Evolutionary conservation across 1,139 yeast species (phyloP), one percentile per base, ranked within the genome.

Genomic region (Scheffersomyces insectosa): DNA sequence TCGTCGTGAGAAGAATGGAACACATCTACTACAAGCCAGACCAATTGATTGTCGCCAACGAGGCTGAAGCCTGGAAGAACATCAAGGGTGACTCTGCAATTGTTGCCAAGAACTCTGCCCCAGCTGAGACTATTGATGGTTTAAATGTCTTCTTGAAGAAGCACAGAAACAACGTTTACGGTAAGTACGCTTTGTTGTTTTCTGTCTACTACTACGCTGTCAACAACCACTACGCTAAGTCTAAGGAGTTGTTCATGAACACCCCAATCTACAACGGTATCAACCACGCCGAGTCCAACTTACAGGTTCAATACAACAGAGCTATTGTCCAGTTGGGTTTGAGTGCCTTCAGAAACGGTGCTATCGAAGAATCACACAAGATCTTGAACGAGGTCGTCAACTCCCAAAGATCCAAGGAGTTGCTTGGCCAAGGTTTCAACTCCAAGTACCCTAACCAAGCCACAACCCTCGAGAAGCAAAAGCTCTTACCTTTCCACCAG

Each of bases 401-500:
- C 47, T 84, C 95, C 39, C 83, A 85, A 55, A 83, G 96, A 63
- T 82, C 88, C 56, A 90, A 88, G 75, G 99, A 95, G 70, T 79
- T 93, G 50, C 79, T 95, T 53, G 98, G 98, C 46, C 99, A 93
- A 74, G 96, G 96, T 46, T 80, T 84, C 59, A 86, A 80, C 63
- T 81, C 89, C 64, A 83, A 79, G 62, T 73, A 72, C 62, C 83
- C 81, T 47, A 80, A 75, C 58, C 81, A 70, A 61, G 77, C 80
- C 29, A 69, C 82, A 42, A 67, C 72, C 15, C 79, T 77, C 50
- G 93, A 85, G 63, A 86, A 81, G 61, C 95, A 86, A 65, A 86
- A 91, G 64, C 80, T 90, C 65, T 78, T 93, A 63, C 99, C 99
- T 47, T 95, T 88, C 86, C 99, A 95, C 71, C 91, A 89, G 86